Base-by-base conservation (phyloP, 805 yeast species). In the Vanderwaltozyma yarrowii region DNA sequence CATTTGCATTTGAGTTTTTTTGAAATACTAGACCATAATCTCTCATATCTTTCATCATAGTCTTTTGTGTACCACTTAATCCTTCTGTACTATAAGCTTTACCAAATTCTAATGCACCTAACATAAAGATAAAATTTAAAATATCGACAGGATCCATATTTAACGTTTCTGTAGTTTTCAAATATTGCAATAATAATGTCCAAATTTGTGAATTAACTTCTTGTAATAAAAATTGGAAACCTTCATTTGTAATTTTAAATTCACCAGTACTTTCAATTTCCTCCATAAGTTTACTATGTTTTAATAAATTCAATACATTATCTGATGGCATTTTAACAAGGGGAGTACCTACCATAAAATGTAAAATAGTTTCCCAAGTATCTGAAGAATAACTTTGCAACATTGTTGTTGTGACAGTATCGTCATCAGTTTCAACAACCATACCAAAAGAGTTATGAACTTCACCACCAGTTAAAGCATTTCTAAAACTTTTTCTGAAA, bases 81-180 rank as follows among this genome's bases (percentile, higher is more conserved):
- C 79, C 76, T 3, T 74, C 64, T 2, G 80, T 71, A 0, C 86
- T 74, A 53, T 92, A 89, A 24, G 86, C 87, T 46, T 80, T 78
- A 2, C 98, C 97, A 19, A 89, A 65, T 54, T 92, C 96, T 37
- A 92, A 66, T 2, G 96, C 83, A 5, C 97, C 97, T 31, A 92
- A 66, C 76, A 89, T 80, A 63, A 92, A 92, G 11, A 92, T 80
- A 59, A 92, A 92, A 59, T 89, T 88, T 33, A 92, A 67, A 27
- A 92, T 95, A 52, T 92, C 98, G 15, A 92, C 97, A 0, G 95
- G 87, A 61, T 92, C 95, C 95, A 88, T 85, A 52, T 83, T 76
- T 36, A 85, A 68, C 20, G 78, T 77, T 52, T 84, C 89, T 1
- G 96, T 75, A 70, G 85, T 73, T 55, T 83, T 80, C 44, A 92